Percentiles rank a stretch among this genome's conserved stretches.
Conservation (phyloP, 768 basidiomycete genomes). For the Pholiota microspora region DNA sequence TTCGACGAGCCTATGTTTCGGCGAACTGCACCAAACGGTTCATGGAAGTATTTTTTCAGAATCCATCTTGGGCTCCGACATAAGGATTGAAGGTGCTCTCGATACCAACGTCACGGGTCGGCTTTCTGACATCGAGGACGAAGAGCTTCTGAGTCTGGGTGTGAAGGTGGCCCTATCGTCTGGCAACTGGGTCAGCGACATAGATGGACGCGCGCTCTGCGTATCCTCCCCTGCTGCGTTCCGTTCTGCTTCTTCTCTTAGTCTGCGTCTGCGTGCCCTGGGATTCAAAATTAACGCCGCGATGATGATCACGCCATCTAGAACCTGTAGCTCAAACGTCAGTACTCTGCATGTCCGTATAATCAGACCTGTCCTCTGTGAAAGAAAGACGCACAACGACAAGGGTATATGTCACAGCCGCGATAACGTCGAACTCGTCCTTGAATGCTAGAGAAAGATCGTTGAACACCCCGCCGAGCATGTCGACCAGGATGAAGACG, state of each 20-base stretch:
- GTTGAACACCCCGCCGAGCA: constrained; percentile 69
- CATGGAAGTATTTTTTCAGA: too few relatives aligned
- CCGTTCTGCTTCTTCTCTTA: constrained; percentile 18
- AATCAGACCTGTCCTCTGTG: too few relatives aligned
- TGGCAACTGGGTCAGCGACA: not conserved
- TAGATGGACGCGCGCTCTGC: not conserved
- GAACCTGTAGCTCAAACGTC: too few relatives aligned
- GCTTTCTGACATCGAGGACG: not conserved
- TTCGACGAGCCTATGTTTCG: too few relatives aligned
- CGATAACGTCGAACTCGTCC: constrained; percentile 57
- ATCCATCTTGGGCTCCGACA: too few relatives aligned
- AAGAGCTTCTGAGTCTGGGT: not conserved
- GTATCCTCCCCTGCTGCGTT: not conserved
- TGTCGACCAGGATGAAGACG: constrained; percentile 67
- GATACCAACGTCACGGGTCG: not conserved
- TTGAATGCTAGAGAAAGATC: constrained; percentile 70
- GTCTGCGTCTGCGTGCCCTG: constrained; percentile 38
- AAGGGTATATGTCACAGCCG: constrained; percentile 57
- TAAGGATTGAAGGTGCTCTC: too few relatives aligned
- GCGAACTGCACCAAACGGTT: too few relatives aligned
- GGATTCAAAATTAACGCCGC: constrained; percentile 69
- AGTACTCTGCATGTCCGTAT: too few relatives aligned
- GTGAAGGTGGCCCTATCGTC: not conserved
- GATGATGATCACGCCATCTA: constrained; percentile 61
- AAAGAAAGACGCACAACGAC: constrained; percentile 48